Evolutionary conservation across 2,329 filamentous ascomycete genomes (phyloP), one percentile per base, ranked within the genome.

Genomic region (Fusarium kyushuense): DNA sequence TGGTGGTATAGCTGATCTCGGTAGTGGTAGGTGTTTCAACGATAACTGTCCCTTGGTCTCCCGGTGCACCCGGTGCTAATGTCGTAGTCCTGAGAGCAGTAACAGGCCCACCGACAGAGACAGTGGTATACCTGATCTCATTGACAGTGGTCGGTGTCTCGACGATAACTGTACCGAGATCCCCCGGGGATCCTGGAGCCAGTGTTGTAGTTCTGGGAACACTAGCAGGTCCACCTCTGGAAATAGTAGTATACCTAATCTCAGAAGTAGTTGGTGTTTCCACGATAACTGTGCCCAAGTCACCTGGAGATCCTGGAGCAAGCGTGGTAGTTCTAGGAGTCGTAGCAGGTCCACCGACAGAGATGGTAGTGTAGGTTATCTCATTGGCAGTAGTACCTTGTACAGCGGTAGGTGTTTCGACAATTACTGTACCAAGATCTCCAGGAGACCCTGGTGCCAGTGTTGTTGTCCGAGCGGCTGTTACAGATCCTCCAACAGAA

Each of bases 21-120:
- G 38, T 16, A 23, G 54, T 33, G 1, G 58, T 55, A 0, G 65
- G 65, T 0, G 59, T 68, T 3, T 68, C 45, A 0, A 67, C 60
- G 4, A 67, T 25, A 0, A 67, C 41, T 3, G 49, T 35, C 1
- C 65, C 65, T 0, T 54, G 64, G 6, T 67, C 64, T 5, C 36
- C 52, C 4, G 62, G 45, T 2, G 19, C 35, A 7, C 35, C 35
- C 4, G 35, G 38, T 9, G 38, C 7, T 3, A n/a, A 47, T 21
- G 4, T 33, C 5, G 16, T 62, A 47, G 0, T 32, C 35, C 36
- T 40, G 12, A 12, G 6, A 21, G n/a, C 19, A 21, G 40, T 51
- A 6, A 21, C 30, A 9, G 58, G 29, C 9, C 27, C 54, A 2
- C 45, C 45, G 17, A n/a, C 33, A 23, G 33, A n/a, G 33, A 36